These are phyloP conservation scores for Tetrahymena borealis DNA, from an alignment of 73 alveolate genomes.

Conservation along the genomic window DNA sequence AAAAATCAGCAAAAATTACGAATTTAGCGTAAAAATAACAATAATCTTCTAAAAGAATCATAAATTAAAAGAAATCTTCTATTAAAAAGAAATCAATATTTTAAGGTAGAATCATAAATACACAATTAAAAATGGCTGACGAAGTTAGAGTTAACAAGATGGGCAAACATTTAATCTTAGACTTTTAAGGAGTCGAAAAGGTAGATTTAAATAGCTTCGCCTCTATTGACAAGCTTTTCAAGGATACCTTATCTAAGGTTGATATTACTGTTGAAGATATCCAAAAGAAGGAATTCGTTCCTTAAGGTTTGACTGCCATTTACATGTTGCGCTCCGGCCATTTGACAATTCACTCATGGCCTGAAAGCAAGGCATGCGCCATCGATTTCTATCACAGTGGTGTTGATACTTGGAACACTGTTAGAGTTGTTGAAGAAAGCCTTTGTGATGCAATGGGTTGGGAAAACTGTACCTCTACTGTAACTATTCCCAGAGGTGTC, in stretches of 20 bases:
- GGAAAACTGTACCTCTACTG: conserved; percentile 19
- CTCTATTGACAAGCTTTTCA: conserved; percentile 4
- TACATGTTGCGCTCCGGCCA: conserved; percentile 7
- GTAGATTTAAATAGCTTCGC: conserved; percentile 7
- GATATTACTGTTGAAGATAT: conserved; percentile 1
- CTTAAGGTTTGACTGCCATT: conserved; percentile 11
- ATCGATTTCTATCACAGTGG: conserved; percentile 21
- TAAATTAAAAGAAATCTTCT: background rate
- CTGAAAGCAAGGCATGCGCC: conserved; percentile 14
- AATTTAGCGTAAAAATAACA: background rate
- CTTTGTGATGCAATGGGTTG: conserved; percentile 18
- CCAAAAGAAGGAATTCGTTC: conserved; percentile 1
- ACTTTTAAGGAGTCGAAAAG: conserved; percentile 10
- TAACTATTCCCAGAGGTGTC: conserved; percentile 1
- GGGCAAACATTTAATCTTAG: conserved; percentile 24
- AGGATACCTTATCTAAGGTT: background rate
- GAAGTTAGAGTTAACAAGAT: conserved; percentile 1
- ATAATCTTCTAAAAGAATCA: background rate
- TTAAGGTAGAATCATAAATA: background rate
- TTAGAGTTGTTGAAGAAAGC: conserved; percentile 6
- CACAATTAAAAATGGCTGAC: background rate
- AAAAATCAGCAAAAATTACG: background rate
- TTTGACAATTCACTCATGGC: conserved; percentile 17
- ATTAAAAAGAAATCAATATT: too few species aligned
- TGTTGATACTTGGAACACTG: background rate